Evolutionary conservation across 177 flowering plant species (phyloP), one percentile per base, ranked within the genome.

Genomic region (Vitis hybrid): DNA sequence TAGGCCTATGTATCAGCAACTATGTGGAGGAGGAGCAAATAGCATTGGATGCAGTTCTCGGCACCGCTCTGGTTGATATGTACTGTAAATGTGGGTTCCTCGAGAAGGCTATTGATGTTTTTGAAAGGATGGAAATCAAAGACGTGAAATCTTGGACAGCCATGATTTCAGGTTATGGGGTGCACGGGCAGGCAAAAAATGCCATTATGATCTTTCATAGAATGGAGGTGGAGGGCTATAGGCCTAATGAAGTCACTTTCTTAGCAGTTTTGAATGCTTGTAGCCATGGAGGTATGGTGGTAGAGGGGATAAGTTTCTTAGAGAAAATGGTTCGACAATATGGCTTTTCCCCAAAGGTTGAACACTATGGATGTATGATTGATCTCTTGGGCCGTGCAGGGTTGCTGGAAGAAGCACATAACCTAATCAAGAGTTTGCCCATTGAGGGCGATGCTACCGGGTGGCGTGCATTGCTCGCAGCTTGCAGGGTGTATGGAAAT

Each of bases 311-410:
- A 68, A 59, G 44, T 10, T 82, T 65, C 65, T 83, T 83, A 52
- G 66, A 83, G 69, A 77, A 56, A 68, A 83, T 85, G 88, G 74
- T 82, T 61, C 47, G 31, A 15, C 70, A 44, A 44, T 78, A 80
- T 64, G 72, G 81, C 5, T 66, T 80, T 38, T 52, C 24, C 15
- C 90, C 90, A 2, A 71, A 63, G 59, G 71, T 82, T 50, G 85
- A 83, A 66, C 90, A 87, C 55, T 85, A 85, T 71, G 87, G 86
- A 33, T 82, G 90, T 66, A 66, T 85, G 65, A 65, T 85, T 15
- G 90, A 85, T 72, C 82, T 84, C 38, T 52, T 84, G 20, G 86
- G 88, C 47, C 82, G 87, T 58, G 85, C 83, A 14, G 90, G 88
- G 31, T 62, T 83, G 75, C 68, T 87, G 33, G 79, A 76, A 64